phyloP scores from a whole-genome alignment of 2,329 filamentous ascomycete species.

The Fusarium armeniacum region DNA sequence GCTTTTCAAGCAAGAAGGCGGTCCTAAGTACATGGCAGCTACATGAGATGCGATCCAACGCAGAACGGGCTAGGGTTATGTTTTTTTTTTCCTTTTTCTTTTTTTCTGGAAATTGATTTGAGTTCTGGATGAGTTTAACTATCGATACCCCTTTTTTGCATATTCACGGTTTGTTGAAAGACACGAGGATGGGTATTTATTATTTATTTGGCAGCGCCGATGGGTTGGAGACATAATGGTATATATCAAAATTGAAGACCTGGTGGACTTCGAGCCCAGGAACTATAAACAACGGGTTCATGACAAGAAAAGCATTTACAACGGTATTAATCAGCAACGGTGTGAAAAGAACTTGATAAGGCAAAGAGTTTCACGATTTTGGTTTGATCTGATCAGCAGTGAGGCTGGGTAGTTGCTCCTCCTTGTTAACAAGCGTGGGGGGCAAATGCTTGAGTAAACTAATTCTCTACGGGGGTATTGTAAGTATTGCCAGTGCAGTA shows the following conservation, averaged over 20 bases:
- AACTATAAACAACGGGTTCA: conserved; percentile 15
- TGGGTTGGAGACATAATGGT: background rate
- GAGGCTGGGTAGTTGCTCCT: background rate
- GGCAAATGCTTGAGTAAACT: background rate
- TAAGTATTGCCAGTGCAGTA: conserved; percentile 62
- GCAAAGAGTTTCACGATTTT: background rate
- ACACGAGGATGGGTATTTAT: background rate
- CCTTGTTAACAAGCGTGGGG: background rate
- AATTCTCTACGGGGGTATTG: conserved; percentile 43
- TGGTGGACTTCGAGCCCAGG: background rate
- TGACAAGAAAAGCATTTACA: conserved; percentile 20
- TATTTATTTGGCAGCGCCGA: background rate
- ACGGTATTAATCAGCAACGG: background rate
- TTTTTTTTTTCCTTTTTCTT: background rate
- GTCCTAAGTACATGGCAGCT: conserved; percentile 49
- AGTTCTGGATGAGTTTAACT: conserved; percentile 22
- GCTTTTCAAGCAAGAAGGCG: conserved; percentile 72
- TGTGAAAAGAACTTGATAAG: background rate
- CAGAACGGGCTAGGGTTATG: background rate
- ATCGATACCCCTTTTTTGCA: conserved; percentile 41
- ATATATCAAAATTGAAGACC: conserved; percentile 6
- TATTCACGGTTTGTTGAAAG: conserved; percentile 3
- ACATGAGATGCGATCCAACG: conserved; percentile 13
- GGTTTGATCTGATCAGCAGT: background rate
- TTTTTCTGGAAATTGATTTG: conserved; percentile 1